These are phyloP conservation scores for Backusella luteola DNA, from an alignment of 192 early-diverging fungal species.

Conservation along the genomic window DNA sequence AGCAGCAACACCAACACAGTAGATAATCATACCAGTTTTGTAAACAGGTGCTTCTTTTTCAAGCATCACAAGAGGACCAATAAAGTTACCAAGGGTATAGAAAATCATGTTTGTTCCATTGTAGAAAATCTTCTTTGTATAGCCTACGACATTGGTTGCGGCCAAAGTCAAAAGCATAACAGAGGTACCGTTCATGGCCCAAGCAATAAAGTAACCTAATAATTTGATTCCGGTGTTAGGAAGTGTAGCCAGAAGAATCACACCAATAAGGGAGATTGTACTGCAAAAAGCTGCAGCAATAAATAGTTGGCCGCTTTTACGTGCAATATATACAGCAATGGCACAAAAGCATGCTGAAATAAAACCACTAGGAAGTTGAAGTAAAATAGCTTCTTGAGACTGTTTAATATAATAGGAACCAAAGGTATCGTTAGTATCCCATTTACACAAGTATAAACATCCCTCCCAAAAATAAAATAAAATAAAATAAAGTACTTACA, in stretches of 20 bases:
- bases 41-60: slow-evolving; percentile 14
- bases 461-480: background rate
- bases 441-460: background rate
- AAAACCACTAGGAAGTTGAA: slow-evolving; percentile 18
- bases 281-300: background rate
- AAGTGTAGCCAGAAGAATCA: slow-evolving; percentile 7
- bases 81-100: slow-evolving; percentile 22
- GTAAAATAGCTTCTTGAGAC: slow-evolving; percentile 13
- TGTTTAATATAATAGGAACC: background rate
- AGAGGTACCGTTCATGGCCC: slow-evolving; percentile 8
- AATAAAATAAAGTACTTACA: slow-evolving; percentile 13
- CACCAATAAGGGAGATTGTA: slow-evolving; percentile 1
- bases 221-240: background rate
- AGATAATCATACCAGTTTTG: slow-evolving; percentile 17
- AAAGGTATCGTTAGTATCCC: background rate
- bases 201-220: slow-evolving; percentile 16
- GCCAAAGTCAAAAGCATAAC: slow-evolving; percentile 7
- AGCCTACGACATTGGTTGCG: slow-evolving; percentile 16
- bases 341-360: background rate
- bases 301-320: slow-evolving; percentile 7
- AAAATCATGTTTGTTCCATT: slow-evolving; percentile 5
- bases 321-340: background rate
- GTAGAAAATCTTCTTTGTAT: slow-evolving; percentile 23
- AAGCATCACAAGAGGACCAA: slow-evolving; percentile 24
- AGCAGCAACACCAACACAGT: background rate